phyloP scores from a whole-genome alignment of 306 rosid genomes.

The Acacia confusa region DNA sequence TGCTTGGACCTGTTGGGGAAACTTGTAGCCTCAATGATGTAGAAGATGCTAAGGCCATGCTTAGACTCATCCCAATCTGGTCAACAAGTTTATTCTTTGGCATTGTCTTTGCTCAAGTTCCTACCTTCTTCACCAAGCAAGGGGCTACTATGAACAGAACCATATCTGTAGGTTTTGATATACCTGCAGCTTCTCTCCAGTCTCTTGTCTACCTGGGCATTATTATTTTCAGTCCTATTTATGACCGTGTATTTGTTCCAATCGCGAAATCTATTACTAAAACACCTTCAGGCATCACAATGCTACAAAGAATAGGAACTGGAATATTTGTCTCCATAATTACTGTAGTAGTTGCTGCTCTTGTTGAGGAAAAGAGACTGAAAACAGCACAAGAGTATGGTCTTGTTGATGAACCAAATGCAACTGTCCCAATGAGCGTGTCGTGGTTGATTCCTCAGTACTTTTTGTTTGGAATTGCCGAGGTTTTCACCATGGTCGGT shows the following conservation, averaged over 20 bases:
- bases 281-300: constrained; percentile 50
- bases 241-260: background rate
- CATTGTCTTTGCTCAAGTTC: constrained; percentile 41
- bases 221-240: background rate
- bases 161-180: constrained; percentile 35
- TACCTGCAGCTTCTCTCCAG: constrained; percentile 7
- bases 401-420: constrained; percentile 50
- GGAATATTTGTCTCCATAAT: background rate
- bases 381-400: constrained; percentile 47
- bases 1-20: background rate
- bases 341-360: constrained; percentile 54
- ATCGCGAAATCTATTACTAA: background rate
- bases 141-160: constrained; percentile 26
- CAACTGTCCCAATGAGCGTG: constrained; percentile 39
- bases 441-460: constrained; percentile 3
- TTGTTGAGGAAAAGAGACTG: constrained; percentile 55
- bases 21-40: constrained; percentile 38
- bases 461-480: background rate
- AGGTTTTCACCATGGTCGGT: background rate
- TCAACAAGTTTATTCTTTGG: constrained; percentile 27
- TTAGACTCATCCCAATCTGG: constrained; percentile 52
- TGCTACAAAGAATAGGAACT: constrained; percentile 29
- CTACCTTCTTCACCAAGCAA: constrained; percentile 30
- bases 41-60: constrained; percentile 50
- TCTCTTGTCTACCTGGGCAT: background rate